Percentiles rank a stretch among this genome's conserved stretches.
Evolutionary conservation across 805 yeast genomes (phyloP).

Genomic region (Kazachstania viticola): DNA sequence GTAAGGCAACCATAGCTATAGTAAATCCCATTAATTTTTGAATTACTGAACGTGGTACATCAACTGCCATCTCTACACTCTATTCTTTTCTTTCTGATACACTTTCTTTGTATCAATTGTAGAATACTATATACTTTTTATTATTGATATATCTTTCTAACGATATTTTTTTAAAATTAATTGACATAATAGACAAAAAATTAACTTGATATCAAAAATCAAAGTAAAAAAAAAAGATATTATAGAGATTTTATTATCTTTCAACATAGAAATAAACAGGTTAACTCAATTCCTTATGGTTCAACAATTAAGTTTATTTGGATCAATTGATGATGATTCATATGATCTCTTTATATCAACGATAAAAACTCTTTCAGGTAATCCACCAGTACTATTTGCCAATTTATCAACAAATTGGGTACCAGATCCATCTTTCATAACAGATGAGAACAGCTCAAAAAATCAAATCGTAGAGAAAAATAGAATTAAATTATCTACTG

Average conservation of each 20-base stretch:
- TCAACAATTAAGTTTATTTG: slow-evolving; percentile 22
- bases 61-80: slow-evolving; percentile 25
- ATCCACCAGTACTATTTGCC: slow-evolving; percentile 20
- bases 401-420: slow-evolving; percentile 19
- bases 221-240: no score
- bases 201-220: no score
- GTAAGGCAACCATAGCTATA: slow-evolving; percentile 61
- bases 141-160: neutral
- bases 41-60: slow-evolving; percentile 41
- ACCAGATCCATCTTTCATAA: slow-evolving; percentile 19
- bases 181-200: no score
- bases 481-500: slow-evolving; percentile 19
- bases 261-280: no score
- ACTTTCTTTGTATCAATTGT: neutral
- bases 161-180: no score
- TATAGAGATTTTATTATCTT: no score
- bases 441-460: slow-evolving; percentile 18
- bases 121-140: neutral
- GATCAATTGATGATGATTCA: slow-evolving; percentile 21
- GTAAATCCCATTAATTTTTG: slow-evolving; percentile 64
- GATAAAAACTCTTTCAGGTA: slow-evolving; percentile 20
- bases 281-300: no score
- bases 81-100: neutral
- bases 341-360: slow-evolving; percentile 21
- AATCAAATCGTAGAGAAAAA: slow-evolving; percentile 24